Conservation (phyloP, 495 filamentous ascomycete genomes). For the Aspergillus leporis region DNA sequence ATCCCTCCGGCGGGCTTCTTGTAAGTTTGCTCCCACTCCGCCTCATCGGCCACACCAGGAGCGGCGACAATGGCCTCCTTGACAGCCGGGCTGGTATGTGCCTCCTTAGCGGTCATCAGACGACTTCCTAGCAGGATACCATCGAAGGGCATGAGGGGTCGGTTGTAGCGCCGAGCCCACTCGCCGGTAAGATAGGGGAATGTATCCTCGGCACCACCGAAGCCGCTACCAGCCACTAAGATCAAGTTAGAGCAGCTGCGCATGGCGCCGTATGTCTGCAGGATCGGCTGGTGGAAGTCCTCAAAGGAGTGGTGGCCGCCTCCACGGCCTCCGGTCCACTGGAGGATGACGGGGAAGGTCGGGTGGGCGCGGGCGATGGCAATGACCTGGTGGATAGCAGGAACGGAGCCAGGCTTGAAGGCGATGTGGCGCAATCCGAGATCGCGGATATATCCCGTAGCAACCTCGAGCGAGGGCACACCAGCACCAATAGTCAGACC, state of each 20-base stretch:
- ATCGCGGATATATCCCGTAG: conserved; percentile 46
- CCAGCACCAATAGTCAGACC: conserved; percentile 51
- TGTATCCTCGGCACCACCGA: conserved; percentile 46
- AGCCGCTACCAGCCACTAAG: conserved; percentile 50
- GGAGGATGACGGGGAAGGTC: conserved; percentile 48
- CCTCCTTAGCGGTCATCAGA: conserved; percentile 51
- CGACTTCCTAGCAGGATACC: conserved; percentile 48
- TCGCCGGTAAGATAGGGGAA: conserved; percentile 49
- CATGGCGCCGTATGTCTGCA: conserved; percentile 45
- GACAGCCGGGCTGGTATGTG: conserved; percentile 33
- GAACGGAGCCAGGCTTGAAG: conserved; percentile 50
- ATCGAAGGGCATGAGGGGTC: conserved; percentile 51
- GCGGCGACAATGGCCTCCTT: conserved; percentile 32
- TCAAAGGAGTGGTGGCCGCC: conserved; percentile 55
- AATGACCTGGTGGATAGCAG: conserved; percentile 48
- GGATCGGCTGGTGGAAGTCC: conserved; percentile 50
- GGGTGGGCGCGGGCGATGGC: conserved; percentile 47
- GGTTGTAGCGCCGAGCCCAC: conserved; percentile 43
- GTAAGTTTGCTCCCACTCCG: conserved; percentile 35
- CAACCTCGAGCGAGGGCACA: conserved; percentile 50
- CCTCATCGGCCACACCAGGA: conserved; percentile 27
- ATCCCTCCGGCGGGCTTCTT: conserved; percentile 30
- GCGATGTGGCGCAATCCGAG: conserved; percentile 49
- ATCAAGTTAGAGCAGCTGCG: conserved; percentile 47
- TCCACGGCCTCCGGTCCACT: conserved; percentile 54